A percentile compares a stretch with the other conserved stretches of the same genome.
These are phyloP conservation scores for Metschnikowia koreensis DNA, from an alignment of 805 yeast genomes.

Conservation along the genomic window DNA sequence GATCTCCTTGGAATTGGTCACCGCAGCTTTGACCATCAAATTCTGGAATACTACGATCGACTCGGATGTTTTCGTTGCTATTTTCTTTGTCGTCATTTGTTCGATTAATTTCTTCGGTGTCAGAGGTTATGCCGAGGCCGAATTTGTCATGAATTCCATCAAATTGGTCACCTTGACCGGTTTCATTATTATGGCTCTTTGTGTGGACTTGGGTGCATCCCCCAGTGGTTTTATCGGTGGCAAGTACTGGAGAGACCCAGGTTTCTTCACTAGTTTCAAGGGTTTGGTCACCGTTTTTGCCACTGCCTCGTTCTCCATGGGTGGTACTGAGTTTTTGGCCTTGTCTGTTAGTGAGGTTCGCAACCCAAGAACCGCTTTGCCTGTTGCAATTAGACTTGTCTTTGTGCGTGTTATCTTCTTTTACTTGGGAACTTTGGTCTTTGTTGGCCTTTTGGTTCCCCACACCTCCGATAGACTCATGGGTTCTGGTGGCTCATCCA, in stretches of 20 bases:
- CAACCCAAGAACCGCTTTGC: slow-evolving; percentile 40
- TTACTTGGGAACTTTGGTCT: slow-evolving; percentile 39
- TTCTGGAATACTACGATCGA: slow-evolving; percentile 54
- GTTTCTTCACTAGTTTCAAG: slow-evolving; percentile 37
- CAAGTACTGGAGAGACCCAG: slow-evolving; percentile 42
- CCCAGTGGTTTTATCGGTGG: slow-evolving; percentile 38
- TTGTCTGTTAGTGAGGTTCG: slow-evolving; percentile 39
- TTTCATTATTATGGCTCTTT: slow-evolving; percentile 41
- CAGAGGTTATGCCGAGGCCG: slow-evolving; percentile 47
- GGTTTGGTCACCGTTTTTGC: slow-evolving; percentile 40
- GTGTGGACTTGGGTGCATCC: slow-evolving; percentile 37
- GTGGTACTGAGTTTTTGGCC: slow-evolving; percentile 42
- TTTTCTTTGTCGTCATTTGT: slow-evolving; percentile 48
- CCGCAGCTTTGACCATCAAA: slow-evolving; percentile 47
- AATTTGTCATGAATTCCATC: slow-evolving; percentile 37
- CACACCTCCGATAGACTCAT: slow-evolving; percentile 30
- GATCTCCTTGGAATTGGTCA: slow-evolving; percentile 22
- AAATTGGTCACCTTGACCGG: slow-evolving; percentile 39
- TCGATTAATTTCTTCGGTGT: slow-evolving; percentile 47
- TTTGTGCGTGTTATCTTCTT: slow-evolving; percentile 38
- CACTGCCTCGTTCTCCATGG: slow-evolving; percentile 41
- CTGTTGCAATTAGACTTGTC: slow-evolving; percentile 41
- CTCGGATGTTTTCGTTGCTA: slow-evolving; percentile 56
- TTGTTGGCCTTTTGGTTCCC: slow-evolving; percentile 42
- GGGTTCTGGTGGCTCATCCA: slow-evolving; percentile 33